Conservation (phyloP, 2,329 filamentous ascomycete genomes). For the Fusarium lateritium region DNA sequence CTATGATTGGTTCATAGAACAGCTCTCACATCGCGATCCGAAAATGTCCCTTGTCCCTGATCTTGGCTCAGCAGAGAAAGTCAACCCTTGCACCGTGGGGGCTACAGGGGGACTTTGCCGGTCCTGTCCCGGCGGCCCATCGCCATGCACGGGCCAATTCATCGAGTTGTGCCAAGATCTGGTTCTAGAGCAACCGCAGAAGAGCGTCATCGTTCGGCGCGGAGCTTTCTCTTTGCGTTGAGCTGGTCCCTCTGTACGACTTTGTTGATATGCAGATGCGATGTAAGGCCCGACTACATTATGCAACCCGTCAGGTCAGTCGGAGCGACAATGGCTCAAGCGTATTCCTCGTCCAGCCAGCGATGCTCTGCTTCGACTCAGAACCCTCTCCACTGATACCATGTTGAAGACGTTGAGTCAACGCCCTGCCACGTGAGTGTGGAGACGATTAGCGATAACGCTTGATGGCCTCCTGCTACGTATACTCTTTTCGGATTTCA, state of each 20-base stretch:
- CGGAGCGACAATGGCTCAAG: not conserved
- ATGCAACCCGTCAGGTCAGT: conserved; percentile 4
- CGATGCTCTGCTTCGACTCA: conserved; percentile 22
- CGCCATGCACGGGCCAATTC: conserved; percentile 45
- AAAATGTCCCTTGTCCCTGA: conserved; percentile 44
- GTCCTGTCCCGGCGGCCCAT: conserved; percentile 34
- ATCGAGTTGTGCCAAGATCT: conserved; percentile 35
- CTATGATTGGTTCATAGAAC: conserved; percentile 42
- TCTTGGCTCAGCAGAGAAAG: conserved; percentile 40
- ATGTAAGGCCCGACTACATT: conserved; percentile 9
- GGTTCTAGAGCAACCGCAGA: conserved; percentile 18
- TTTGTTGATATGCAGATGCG: conserved; percentile 13
- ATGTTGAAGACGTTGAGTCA: conserved; percentile 19
- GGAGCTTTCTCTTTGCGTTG: conserved; percentile 33
- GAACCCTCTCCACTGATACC: conserved; percentile 28
- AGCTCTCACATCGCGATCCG: conserved; percentile 21
- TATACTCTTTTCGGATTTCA: conserved; percentile 9
- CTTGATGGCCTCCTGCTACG: conserved; percentile 17
- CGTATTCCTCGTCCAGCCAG: not conserved
- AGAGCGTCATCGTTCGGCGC: conserved; percentile 41
- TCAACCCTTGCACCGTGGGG: conserved; percentile 41
- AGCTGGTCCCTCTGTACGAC: conserved; percentile 22
- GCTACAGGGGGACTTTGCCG: conserved; percentile 38
- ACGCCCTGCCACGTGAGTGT: conserved; percentile 46
- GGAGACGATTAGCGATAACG: conserved; percentile 39